Evolutionary conservation across 805 yeast genomes (phyloP).

Genomic region (Candida khao-thaluensis): DNA sequence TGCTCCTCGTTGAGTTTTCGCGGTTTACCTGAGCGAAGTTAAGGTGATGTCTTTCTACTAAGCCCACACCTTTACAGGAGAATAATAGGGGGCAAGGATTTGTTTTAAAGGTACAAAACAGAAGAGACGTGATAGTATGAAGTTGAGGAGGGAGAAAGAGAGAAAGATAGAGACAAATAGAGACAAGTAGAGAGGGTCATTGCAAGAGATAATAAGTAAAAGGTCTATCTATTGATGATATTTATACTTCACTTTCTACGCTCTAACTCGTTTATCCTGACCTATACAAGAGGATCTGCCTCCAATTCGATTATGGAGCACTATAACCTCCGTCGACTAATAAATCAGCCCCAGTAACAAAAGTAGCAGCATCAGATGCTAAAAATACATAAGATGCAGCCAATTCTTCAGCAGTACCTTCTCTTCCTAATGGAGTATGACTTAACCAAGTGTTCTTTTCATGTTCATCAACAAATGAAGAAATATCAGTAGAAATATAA

Average conservation of each 20-base stretch:
- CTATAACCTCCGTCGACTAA: conserved; percentile 49
- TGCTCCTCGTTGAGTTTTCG: neutral
- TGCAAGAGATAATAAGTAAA: too few species aligned
- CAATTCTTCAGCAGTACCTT: conserved; percentile 42
- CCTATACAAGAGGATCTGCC: too few species aligned
- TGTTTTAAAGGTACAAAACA: too few species aligned
- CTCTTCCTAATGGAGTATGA: conserved; percentile 47
- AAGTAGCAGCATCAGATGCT: conserved; percentile 45
- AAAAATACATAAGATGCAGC: conserved; percentile 48
- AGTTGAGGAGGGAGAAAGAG: too few species aligned
- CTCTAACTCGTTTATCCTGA: too few species aligned
- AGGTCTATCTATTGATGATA: too few species aligned
- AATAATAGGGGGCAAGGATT: too few species aligned
- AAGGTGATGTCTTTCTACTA: neutral
- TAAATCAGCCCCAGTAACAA: conserved; percentile 45
- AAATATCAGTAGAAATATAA: conserved; percentile 41
- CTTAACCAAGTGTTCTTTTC: conserved; percentile 38
- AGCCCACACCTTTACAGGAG: too few species aligned
- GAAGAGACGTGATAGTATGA: too few species aligned
- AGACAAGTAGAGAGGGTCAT: too few species aligned
- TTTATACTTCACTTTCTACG: too few species aligned
- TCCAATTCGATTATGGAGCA: conserved; percentile 28
- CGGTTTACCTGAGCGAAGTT: neutral
- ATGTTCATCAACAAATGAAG: conserved; percentile 34
- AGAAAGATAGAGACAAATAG: too few species aligned